A percentile compares a stretch with the other conserved stretches of the same genome.
Evolutionary conservation across 2,329 filamentous ascomycete genomes (phyloP).

Genomic region (Stagonosporopsis cucurbitacearum): DNA sequence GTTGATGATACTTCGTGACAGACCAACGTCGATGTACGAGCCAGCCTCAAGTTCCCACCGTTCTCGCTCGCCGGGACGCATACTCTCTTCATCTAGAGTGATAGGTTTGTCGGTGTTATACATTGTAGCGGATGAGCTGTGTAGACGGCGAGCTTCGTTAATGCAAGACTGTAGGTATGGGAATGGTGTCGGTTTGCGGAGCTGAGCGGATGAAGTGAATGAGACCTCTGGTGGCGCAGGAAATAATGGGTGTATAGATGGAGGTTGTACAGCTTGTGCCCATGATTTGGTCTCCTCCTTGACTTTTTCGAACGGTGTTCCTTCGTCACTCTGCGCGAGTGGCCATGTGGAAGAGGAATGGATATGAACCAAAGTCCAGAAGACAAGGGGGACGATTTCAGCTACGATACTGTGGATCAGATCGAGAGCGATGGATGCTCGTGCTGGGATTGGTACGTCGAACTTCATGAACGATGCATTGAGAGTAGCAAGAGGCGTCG

Average conservation of each 20-base stretch:
- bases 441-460: conserved; percentile 33
- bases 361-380: conserved; percentile 45
- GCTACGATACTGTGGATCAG: conserved; percentile 38
- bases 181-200: conserved; percentile 23
- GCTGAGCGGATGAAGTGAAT: conserved; percentile 24
- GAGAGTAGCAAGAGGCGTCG: conserved; percentile 40
- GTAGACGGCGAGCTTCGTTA: conserved; percentile 41
- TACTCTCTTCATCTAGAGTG: conserved; percentile 29
- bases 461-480: conserved; percentile 41
- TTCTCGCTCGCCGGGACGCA: conserved; percentile 28
- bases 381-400: conserved; percentile 40
- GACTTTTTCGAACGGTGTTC: conserved; percentile 32
- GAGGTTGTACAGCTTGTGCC: conserved; percentile 43
- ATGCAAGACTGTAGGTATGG: conserved; percentile 41
- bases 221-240: conserved; percentile 44
- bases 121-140: conserved; percentile 32
- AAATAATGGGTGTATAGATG: conserved; percentile 46
- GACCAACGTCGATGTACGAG: conserved; percentile 40
- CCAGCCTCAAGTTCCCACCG: conserved; percentile 35
- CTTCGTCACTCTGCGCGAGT: conserved; percentile 7
- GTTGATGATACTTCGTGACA: conserved; percentile 41
- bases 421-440: conserved; percentile 41
- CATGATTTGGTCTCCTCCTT: conserved; percentile 38
- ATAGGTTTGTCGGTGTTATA: conserved; percentile 31
- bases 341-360: conserved; percentile 25